Evolutionary conservation across 176 grass and related monocot species (phyloP).

Genomic region (Lolium rigidum): DNA sequence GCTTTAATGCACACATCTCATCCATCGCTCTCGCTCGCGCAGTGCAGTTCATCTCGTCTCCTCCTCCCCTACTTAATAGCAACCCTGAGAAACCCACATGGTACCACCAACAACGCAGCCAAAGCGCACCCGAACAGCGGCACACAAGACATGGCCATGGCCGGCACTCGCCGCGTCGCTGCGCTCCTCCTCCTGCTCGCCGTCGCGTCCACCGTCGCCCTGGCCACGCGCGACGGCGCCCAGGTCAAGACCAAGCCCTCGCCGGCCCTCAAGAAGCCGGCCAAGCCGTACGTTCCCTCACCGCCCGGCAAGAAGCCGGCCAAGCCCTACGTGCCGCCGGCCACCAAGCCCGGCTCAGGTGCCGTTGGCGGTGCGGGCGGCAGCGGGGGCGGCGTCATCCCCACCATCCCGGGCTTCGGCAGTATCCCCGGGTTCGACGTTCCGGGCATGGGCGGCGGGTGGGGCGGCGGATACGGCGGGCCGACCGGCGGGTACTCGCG

Average conservation of each 20-base stretch:
- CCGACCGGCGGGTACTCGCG: conserved; percentile 61
- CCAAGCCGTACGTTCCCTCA: background rate
- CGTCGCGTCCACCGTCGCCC: conserved; percentile 7
- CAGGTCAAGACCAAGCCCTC: background rate
- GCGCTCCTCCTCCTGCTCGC: conserved; percentile 41
- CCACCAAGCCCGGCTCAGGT: conserved; percentile 30
- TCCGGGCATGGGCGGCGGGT: conserved; percentile 71
- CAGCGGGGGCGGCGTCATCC: conserved; percentile 47
- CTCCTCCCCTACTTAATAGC: background rate
- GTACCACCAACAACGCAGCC: background rate
- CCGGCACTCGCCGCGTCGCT: background rate
- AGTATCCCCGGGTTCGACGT: conserved; percentile 58
- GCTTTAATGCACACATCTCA: conserved; percentile 35
- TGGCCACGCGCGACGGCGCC: conserved; percentile 24
- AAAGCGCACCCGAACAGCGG: background rate
- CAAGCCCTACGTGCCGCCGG: conserved; percentile 5
- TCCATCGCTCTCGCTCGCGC: background rate
- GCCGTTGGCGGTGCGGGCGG: background rate
- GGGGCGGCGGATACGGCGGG: conserved; percentile 75
- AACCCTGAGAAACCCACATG: background rate
- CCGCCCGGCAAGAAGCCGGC: background rate
- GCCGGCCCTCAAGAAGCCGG: background rate
- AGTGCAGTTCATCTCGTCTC: background rate
- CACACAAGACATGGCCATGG: background rate
- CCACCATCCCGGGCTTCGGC: conserved; percentile 58